Percentiles rank a stretch among this genome's conserved stretches.
Evolutionary conservation across 2,329 filamentous ascomycete genomes (phyloP).

Genomic region (Delphinella strobiligena): DNA sequence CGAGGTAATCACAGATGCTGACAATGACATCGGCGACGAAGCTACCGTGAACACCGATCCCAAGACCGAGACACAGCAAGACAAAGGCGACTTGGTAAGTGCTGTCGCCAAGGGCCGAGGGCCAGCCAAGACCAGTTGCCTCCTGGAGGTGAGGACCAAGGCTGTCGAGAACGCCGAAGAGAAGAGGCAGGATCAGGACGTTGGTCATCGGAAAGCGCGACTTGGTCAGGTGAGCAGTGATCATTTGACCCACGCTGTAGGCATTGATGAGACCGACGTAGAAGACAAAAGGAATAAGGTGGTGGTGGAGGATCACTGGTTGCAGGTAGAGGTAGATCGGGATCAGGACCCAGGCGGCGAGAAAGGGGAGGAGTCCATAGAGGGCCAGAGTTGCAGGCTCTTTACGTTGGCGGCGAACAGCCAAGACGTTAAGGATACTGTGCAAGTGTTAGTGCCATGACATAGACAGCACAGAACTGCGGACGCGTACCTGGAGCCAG

Average conservation of each 20-base stretch:
- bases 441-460: neutral
- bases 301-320: slow-evolving; percentile 66
- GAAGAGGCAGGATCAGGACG: slow-evolving; percentile 66
- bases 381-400: slow-evolving; percentile 64
- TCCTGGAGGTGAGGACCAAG: slow-evolving; percentile 55
- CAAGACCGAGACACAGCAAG: slow-evolving; percentile 75
- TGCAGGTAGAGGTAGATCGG: slow-evolving; percentile 72
- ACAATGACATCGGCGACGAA: slow-evolving; percentile 97
- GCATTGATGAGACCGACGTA: slow-evolving; percentile 87
- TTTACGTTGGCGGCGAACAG: slow-evolving; percentile 60
- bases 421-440: slow-evolving; percentile 71
- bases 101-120: slow-evolving; percentile 53
- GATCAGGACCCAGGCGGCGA: slow-evolving; percentile 64
- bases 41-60: slow-evolving; percentile 86
- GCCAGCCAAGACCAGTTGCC: slow-evolving; percentile 50
- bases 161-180: slow-evolving; percentile 68
- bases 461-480: neutral
- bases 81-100: slow-evolving; percentile 88
- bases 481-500: slow-evolving; percentile 47
- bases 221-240: slow-evolving; percentile 84
- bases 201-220: slow-evolving; percentile 84
- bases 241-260: slow-evolving; percentile 91
- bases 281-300: slow-evolving; percentile 80
- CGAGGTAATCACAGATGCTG: slow-evolving; percentile 93
- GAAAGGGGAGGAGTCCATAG: slow-evolving; percentile 72